phyloP scores from a whole-genome alignment of 805 yeast genomes.

The Clavispora vitiphila region DNA sequence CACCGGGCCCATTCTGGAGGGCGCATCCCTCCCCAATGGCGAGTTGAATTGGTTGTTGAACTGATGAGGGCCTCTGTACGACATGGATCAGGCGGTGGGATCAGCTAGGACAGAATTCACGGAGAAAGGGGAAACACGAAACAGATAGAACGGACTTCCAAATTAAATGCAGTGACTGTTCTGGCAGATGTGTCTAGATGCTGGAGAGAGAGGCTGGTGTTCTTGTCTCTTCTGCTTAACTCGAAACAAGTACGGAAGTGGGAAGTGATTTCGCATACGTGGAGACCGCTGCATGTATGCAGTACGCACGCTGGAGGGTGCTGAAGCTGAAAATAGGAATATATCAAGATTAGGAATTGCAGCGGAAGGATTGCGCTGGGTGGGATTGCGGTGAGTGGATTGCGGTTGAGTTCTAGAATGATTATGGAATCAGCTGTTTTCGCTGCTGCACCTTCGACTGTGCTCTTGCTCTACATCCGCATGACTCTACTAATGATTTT shows the following conservation, averaged over 20 bases:
- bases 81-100: constrained; percentile 19
- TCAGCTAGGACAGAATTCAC: not conserved
- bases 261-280: constrained; percentile 6
- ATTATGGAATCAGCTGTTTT: too few relatives aligned
- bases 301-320: too few relatives aligned
- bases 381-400: too few relatives aligned
- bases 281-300: constrained; percentile 3
- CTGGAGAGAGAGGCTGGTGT: not conserved
- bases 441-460: too few relatives aligned
- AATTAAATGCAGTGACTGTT: not conserved
- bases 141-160: not conserved
- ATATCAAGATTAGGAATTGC: too few relatives aligned
- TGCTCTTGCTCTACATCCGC: too few relatives aligned
- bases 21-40: constrained; percentile 7
- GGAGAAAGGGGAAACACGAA: not conserved
- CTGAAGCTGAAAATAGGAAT: too few relatives aligned
- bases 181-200: not conserved
- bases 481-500: too few relatives aligned
- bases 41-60: constrained; percentile 34
- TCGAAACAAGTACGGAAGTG: constrained; percentile 1
- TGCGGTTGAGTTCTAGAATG: too few relatives aligned
- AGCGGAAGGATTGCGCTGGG: too few relatives aligned
- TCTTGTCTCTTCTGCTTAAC: not conserved
- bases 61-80: constrained; percentile 42
- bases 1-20: constrained; percentile 20